Evolutionary conservation across 2,329 filamentous ascomycete genomes (phyloP).

Genomic region (Phaeosphaeria sp.): DNA sequence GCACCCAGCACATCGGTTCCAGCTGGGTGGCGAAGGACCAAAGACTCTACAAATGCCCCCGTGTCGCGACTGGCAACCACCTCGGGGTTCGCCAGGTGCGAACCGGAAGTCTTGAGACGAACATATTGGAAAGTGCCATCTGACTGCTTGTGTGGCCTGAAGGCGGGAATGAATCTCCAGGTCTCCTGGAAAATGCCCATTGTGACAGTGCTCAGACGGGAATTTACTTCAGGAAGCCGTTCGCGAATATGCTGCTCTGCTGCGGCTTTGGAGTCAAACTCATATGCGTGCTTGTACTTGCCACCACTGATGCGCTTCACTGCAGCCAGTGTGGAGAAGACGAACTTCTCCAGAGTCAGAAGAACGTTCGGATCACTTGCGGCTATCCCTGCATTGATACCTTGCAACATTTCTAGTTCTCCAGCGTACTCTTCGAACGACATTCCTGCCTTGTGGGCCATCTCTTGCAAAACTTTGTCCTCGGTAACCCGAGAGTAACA

Average conservation of each 20-base stretch:
- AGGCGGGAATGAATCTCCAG: constrained; percentile 6
- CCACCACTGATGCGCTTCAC: constrained; percentile 38
- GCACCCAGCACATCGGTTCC: constrained; percentile 9
- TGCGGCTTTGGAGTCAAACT: constrained; percentile 51
- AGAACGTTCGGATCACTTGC: constrained; percentile 28
- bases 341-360: constrained; percentile 49
- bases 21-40: constrained; percentile 8
- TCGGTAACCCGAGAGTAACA: constrained; percentile 41
- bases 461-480: constrained; percentile 16
- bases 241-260: constrained; percentile 21
- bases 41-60: constrained; percentile 7
- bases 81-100: constrained; percentile 2
- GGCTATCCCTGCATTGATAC: constrained; percentile 52
- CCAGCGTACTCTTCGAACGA: constrained; percentile 41
- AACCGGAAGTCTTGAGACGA: constrained; percentile 1
- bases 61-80: constrained; percentile 5
- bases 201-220: constrained; percentile 8
- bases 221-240: constrained; percentile 1
- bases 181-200: constrained; percentile 12
- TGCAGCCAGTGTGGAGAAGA: constrained; percentile 53
- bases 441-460: constrained; percentile 25
- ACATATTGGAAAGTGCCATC: constrained; percentile 7
- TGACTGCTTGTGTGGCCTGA: constrained; percentile 5
- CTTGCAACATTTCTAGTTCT: constrained; percentile 43
- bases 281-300: constrained; percentile 41